Evolutionary conservation across 1,284 basidiomycete species (phyloP).

Genomic region (Puccinia horiana): DNA sequence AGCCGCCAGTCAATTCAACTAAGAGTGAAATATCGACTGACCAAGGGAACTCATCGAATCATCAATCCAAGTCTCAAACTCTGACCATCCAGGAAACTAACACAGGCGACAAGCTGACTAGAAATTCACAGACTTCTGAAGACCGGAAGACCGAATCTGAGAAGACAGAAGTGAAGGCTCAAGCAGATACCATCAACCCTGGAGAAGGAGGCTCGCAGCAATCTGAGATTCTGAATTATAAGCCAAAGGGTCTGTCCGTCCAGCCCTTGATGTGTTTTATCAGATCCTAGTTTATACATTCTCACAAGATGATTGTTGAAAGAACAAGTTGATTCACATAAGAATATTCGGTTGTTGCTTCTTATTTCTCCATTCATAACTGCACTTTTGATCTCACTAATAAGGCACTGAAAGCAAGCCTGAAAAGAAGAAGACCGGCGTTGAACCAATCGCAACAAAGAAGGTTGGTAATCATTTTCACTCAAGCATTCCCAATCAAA

Average conservation of each 20-base stretch:
- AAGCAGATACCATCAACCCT: background rate
- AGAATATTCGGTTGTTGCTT: conserved; percentile 20
- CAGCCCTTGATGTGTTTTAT: conserved; percentile 34
- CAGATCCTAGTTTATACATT: background rate
- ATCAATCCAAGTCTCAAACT: background rate
- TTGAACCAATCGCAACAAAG: conserved; percentile 79
- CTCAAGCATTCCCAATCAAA: background rate
- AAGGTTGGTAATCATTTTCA: conserved; percentile 66
- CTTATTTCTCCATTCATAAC: conserved; percentile 19
- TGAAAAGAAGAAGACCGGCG: conserved; percentile 68
- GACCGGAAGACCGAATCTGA: conserved; percentile 1
- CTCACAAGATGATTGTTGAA: conserved; percentile 3
- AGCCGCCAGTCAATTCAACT: background rate
- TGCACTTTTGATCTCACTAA: background rate
- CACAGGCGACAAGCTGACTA: background rate
- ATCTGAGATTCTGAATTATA: conserved; percentile 15
- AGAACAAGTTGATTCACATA: conserved; percentile 39
- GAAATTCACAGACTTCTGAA: background rate
- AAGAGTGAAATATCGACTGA: conserved; percentile 28
- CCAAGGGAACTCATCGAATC: background rate
- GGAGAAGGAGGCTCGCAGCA: conserved; percentile 25
- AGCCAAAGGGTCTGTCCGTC: conserved; percentile 43
- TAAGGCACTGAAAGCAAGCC: conserved; percentile 31
- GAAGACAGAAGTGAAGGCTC: background rate
- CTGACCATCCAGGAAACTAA: background rate